Conservation (phyloP, 2,329 filamentous ascomycete species). For the Stenocarpella maydis region DNA sequence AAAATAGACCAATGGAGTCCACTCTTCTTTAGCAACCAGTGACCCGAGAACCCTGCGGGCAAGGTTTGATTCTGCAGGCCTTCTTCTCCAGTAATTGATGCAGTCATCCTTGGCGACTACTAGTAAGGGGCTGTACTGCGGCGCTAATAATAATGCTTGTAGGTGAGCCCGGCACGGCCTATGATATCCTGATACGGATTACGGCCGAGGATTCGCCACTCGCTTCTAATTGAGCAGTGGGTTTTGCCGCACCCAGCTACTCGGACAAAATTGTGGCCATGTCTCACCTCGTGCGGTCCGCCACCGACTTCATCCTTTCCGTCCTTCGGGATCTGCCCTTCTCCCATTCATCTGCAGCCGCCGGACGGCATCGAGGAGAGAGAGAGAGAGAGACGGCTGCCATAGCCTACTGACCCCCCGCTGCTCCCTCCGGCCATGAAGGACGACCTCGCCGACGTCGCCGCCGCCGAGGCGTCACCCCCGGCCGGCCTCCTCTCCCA, state of each 20-base stretch:
- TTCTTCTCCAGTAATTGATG: too few relatives aligned
- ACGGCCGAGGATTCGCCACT: neutral
- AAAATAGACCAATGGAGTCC: too few relatives aligned
- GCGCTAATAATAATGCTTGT: slow-evolving; percentile 18
- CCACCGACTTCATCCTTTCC: neutral
- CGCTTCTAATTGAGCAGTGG: neutral
- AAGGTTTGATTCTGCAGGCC: too few relatives aligned
- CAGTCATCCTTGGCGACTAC: too few relatives aligned
- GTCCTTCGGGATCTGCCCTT: neutral
- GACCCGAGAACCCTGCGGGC: too few relatives aligned
- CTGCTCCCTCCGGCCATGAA: slow-evolving; percentile 14
- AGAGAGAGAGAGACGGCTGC: neutral
- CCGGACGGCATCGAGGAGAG: neutral
- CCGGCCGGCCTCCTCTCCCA: neutral
- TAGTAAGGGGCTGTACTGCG: too few relatives aligned
- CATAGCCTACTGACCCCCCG: neutral
- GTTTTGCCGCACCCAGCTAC: neutral
- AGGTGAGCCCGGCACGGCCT: slow-evolving; percentile 19
- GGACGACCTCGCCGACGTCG: neutral
- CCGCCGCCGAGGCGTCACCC: neutral
- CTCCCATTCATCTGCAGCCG: neutral
- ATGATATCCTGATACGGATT: neutral
- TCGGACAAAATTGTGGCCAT: neutral
- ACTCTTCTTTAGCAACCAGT: too few relatives aligned
- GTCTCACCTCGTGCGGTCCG: neutral